A percentile compares a stretch with the other conserved stretches of the same genome.
Conservation (phyloP, 2,329 filamentous ascomycete genomes). For the Colletotrichum australisinense region DNA sequence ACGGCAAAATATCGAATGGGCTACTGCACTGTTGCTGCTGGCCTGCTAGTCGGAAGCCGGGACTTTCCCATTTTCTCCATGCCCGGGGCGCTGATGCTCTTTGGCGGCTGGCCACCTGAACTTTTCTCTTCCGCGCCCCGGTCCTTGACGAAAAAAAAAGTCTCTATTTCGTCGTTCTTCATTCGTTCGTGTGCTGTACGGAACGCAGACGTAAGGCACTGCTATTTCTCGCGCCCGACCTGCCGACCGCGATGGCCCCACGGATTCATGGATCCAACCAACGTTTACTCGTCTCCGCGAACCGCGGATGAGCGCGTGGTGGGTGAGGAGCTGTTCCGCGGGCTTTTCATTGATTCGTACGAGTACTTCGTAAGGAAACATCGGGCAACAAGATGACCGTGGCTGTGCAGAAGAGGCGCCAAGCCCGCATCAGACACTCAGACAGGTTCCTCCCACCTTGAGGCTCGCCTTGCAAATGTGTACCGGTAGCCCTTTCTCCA, state of each 20-base stretch:
- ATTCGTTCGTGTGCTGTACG: not conserved
- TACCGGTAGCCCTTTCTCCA: not conserved
- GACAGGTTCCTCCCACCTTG: not conserved
- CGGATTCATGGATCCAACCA: not conserved
- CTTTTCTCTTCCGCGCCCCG: not conserved
- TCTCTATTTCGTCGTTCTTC: not conserved
- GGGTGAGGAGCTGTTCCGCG: not conserved
- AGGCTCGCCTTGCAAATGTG: not conserved
- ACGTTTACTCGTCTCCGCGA: not conserved
- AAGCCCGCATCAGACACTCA: conserved; percentile 15
- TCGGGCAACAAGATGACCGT: conserved; percentile 1
- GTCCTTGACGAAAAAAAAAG: not conserved
- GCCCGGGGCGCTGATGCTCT: no score
- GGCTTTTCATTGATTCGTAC: not conserved
- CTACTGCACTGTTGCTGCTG: not conserved
- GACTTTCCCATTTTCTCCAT: not conserved
- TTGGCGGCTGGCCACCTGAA: no score
- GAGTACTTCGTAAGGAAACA: not conserved
- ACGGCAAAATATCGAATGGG: not conserved
- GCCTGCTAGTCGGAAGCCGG: not conserved
- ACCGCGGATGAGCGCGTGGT: not conserved
- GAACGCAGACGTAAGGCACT: no score
- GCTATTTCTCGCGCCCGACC: not conserved
- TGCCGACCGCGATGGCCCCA: not conserved
- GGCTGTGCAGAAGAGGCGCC: conserved; percentile 28